These are phyloP conservation scores for Phylloporus gajari DNA, from an alignment of 1,284 basidiomycete species.

Conservation along the genomic window DNA sequence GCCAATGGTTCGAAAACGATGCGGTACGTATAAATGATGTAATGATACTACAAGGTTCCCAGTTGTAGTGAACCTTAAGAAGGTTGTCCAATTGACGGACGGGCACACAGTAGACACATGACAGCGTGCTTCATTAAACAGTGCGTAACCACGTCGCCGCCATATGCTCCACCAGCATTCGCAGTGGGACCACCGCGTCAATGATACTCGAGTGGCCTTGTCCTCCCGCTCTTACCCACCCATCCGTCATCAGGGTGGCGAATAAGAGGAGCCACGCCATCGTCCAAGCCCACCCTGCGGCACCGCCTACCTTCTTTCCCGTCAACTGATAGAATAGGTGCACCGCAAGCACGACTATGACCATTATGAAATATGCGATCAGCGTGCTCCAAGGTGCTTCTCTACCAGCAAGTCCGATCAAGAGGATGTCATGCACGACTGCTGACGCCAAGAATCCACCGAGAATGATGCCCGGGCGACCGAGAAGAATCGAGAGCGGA, in stretches of 20 bases:
- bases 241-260: slow-evolving; percentile 59
- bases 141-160: slow-evolving; percentile 25
- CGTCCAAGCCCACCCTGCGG: slow-evolving; percentile 61
- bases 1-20: too few species aligned
- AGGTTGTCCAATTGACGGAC: too few species aligned
- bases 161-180: slow-evolving; percentile 19
- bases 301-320: slow-evolving; percentile 51
- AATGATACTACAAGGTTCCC: too few species aligned
- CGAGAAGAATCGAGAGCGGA: slow-evolving; percentile 51
- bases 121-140: too few species aligned
- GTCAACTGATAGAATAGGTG: slow-evolving; percentile 44
- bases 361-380: slow-evolving; percentile 66
- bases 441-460: slow-evolving; percentile 57
- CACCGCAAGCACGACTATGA: slow-evolving; percentile 60
- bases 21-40: too few species aligned
- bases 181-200: slow-evolving; percentile 6
- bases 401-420: slow-evolving; percentile 37
- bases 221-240: slow-evolving; percentile 49
- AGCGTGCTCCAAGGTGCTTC: slow-evolving; percentile 52
- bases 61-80: too few species aligned
- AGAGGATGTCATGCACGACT: not conserved
- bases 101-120: too few species aligned
- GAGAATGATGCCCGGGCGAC: slow-evolving; percentile 56
- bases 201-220: not conserved
- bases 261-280: slow-evolving; percentile 57